Base-by-base conservation (phyloP, 2,329 filamentous ascomycete species). In the Byssoonygena ceratinophila region DNA sequence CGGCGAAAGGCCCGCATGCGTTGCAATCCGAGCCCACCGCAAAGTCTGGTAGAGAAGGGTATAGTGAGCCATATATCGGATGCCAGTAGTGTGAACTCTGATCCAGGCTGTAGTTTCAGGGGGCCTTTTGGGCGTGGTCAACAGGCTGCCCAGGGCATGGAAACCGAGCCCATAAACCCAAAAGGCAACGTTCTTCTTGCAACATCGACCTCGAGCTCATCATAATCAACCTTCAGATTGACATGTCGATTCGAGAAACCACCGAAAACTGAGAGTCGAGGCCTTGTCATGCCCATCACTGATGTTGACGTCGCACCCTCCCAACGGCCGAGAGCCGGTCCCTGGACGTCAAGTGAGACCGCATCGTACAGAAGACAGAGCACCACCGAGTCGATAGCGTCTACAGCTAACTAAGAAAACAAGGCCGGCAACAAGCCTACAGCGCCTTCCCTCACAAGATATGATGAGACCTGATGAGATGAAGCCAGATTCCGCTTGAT, bases 1-100 rank as follows among this genome's bases (percentile, higher is more conserved):
- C 39, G 48, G 39, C 37, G 32, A 44, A 36, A 45, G 31, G 39
- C 39, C 48, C 36, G 47, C 37, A 23, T 45, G 39, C 29, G 48
- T 49, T 49, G 46, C 46, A 49, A 49, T 20, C 9, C 16, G 9
- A 32, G 31, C 46, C 46, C 46, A 41, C 36, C 25, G 23, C 22
- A n/a, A 45, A 45, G 12, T 37, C 31, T 27, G 48, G 48, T 43
- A 50, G 23, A 43, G 37, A 50, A 18, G 11, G 14, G 23, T 2
- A 46, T 32, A 29, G 45, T 37, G 31, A 47, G 27, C 45, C 45
- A 37, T 1, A 47, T 47, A 12, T 47, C 20, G 22, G 18, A 20
- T n/a, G 25, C 11, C 31, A 25, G 39, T 52, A 51, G 47, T 52
- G 46, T 37, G 47, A 55, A 55, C 54, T 51, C 51, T 51, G 43